Conservation (phyloP, 306 rosid genomes). For the Vachellia pachyceras region DNA sequence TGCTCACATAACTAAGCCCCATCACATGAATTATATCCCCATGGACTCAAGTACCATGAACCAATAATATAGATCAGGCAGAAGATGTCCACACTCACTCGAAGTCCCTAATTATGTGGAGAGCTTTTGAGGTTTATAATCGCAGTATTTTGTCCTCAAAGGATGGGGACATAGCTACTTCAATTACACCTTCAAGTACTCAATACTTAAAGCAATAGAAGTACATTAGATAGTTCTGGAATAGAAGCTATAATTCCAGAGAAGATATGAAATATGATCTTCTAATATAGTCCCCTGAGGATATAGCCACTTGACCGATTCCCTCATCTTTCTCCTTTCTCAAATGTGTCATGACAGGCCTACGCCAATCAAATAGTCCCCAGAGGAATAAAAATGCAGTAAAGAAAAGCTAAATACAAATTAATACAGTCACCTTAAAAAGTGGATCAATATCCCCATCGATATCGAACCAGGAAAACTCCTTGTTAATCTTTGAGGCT, state of each 20-base stretch:
- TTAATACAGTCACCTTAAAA: constrained; percentile 66
- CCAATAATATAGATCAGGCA: neutral
- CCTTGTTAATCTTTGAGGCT: constrained; percentile 75
- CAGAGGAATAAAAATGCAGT: constrained; percentile 11
- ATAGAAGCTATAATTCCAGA: neutral
- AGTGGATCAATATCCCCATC: constrained; percentile 92
- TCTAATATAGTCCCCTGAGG: neutral
- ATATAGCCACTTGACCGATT: neutral
- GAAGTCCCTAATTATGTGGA: neutral
- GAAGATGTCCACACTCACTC: neutral
- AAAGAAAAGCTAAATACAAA: neutral
- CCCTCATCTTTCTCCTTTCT: neutral
- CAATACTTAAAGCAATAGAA: neutral
- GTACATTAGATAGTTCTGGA: neutral
- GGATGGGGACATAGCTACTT: neutral
- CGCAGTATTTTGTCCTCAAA: neutral
- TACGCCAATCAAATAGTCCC: neutral
- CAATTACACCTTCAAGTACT: neutral
- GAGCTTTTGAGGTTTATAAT: constrained; percentile 11
- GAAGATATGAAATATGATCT: neutral
- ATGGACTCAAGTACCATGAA: neutral
- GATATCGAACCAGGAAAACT: constrained; percentile 83
- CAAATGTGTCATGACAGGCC: neutral
- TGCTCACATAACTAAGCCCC: constrained; percentile 7
- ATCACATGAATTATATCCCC: neutral